A percentile compares a stretch with the other conserved stretches of the same genome.
phyloP scores from a whole-genome alignment of 495 filamentous ascomycete species.

The Xylaria acuta region DNA sequence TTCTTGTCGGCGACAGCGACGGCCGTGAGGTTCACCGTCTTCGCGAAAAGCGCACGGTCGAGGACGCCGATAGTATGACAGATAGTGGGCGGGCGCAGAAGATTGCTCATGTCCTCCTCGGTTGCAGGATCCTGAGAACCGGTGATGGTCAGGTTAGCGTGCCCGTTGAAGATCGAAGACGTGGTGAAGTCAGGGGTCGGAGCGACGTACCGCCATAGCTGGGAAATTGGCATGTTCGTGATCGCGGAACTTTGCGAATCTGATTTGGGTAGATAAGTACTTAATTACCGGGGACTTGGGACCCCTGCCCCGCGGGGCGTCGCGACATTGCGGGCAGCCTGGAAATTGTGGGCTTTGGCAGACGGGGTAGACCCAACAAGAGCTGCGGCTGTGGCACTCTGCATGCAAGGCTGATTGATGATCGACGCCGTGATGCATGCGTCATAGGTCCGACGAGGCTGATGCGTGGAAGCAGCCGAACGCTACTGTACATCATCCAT shows the following conservation, averaged over 20 bases:
- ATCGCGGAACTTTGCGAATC: slow-evolving; percentile 12
- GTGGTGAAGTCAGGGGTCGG: background rate
- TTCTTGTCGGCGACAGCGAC: slow-evolving; percentile 74
- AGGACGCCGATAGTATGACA: slow-evolving; percentile 68
- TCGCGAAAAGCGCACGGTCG: slow-evolving; percentile 83
- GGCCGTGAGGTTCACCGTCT: slow-evolving; percentile 75
- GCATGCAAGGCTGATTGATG: slow-evolving; percentile 26
- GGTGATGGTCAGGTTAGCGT: slow-evolving; percentile 20
- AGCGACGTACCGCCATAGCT: slow-evolving; percentile 26
- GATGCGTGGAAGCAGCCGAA: background rate
- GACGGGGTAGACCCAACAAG: background rate
- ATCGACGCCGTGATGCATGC: slow-evolving; percentile 17
- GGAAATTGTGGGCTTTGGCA: background rate
- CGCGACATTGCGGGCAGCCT: background rate
- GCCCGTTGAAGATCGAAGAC: background rate
- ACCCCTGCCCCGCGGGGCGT: slow-evolving; percentile 13
- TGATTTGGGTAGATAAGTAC: slow-evolving; percentile 11
- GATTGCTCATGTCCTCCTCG: slow-evolving; percentile 45
- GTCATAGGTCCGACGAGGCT: slow-evolving; percentile 30
- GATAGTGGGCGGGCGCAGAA: slow-evolving; percentile 81
- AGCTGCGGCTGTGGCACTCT: slow-evolving; percentile 9
- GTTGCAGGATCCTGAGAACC: slow-evolving; percentile 15
- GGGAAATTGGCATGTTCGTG: slow-evolving; percentile 11
- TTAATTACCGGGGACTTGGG: background rate
- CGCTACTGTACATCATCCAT: background rate